These are phyloP conservation scores for Botryosphaeria dothidea DNA, from an alignment of 2,329 filamentous ascomycete species.

Conservation along the genomic window DNA sequence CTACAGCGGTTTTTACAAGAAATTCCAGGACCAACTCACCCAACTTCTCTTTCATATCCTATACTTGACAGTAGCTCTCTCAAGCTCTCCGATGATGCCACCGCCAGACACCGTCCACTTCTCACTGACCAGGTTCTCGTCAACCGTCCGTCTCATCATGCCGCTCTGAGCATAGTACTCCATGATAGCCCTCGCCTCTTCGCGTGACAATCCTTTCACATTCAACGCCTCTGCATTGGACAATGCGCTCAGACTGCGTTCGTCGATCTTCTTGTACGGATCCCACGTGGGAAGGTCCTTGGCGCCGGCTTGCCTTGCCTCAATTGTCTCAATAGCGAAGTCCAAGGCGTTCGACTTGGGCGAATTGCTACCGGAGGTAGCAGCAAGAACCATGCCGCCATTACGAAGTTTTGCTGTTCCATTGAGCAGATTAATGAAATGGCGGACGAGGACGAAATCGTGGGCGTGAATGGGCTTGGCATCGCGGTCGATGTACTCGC, in stretches of 20 bases:
- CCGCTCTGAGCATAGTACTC: slow-evolving; percentile 94
- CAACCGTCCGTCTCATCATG: slow-evolving; percentile 69
- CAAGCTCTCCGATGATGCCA: slow-evolving; percentile 83
- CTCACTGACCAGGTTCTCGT: slow-evolving; percentile 71
- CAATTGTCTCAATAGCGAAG: slow-evolving; percentile 59
- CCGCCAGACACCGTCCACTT: slow-evolving; percentile 82
- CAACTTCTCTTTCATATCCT: slow-evolving; percentile 29
- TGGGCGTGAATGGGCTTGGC: slow-evolving; percentile 80
- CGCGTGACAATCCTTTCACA: slow-evolving; percentile 68
- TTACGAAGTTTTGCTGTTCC: slow-evolving; percentile 57
- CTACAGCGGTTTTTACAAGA: not conserved
- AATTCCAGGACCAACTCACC: not conserved
- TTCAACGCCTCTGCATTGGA: slow-evolving; percentile 52
- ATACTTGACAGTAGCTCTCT: slow-evolving; percentile 60
- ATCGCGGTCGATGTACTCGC: slow-evolving; percentile 71
- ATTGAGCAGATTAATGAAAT: slow-evolving; percentile 71
- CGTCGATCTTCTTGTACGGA: slow-evolving; percentile 55
- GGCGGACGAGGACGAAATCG: slow-evolving; percentile 73
- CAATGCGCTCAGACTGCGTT: slow-evolving; percentile 51
- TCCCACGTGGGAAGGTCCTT: slow-evolving; percentile 44
- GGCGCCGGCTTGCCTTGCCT: slow-evolving; percentile 39
- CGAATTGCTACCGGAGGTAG: slow-evolving; percentile 72
- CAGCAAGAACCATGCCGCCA: slow-evolving; percentile 76
- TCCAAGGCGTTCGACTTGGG: slow-evolving; percentile 67
- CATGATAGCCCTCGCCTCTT: slow-evolving; percentile 77